Evolutionary conservation across 371 early-diverging fungal genomes (phyloP).

Genomic region (Syncephalastrum monosporum): DNA sequence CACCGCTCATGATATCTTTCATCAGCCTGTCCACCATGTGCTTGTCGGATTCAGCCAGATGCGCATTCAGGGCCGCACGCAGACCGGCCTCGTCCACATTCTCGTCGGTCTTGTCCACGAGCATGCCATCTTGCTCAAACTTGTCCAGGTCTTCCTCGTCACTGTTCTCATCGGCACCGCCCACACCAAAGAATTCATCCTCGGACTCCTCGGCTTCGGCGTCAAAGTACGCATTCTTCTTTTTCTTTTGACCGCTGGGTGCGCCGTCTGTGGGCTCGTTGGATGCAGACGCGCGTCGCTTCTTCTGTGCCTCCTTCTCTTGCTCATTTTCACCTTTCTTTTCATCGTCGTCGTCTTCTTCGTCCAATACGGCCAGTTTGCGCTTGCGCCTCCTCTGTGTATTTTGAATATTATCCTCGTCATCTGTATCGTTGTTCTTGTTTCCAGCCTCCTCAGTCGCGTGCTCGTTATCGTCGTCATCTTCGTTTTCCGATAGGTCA

Average conservation of each 20-base stretch:
- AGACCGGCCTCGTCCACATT: conserved; percentile 34
- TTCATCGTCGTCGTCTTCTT: conserved; percentile 14
- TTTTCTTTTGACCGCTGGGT: background rate
- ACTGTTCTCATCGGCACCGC: conserved; percentile 32
- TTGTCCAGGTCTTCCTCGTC: conserved; percentile 38
- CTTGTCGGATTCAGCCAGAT: conserved; percentile 38
- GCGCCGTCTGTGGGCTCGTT: background rate
- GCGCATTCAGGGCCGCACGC: conserved; percentile 28
- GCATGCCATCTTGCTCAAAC: conserved; percentile 42
- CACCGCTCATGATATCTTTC: conserved; percentile 49
- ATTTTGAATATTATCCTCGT: conserved; percentile 13
- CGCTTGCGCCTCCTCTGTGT: background rate
- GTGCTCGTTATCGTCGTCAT: conserved; percentile 13
- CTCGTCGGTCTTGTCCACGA: conserved; percentile 43
- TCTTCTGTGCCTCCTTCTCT: conserved; percentile 11
- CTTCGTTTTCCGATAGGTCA: conserved; percentile 11
- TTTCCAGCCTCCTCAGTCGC: conserved; percentile 7
- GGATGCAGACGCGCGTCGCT: conserved; percentile 8
- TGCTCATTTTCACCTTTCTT: conserved; percentile 5
- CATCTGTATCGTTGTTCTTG: conserved; percentile 11
- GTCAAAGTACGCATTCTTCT: conserved; percentile 32
- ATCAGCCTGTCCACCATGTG: conserved; percentile 39
- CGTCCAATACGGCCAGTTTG: conserved; percentile 5
- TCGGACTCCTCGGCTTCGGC: conserved; percentile 53
- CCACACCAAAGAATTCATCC: conserved; percentile 46